Base-by-base conservation (phyloP, 139 green algal genomes). In the Penium margaritaceum region DNA sequence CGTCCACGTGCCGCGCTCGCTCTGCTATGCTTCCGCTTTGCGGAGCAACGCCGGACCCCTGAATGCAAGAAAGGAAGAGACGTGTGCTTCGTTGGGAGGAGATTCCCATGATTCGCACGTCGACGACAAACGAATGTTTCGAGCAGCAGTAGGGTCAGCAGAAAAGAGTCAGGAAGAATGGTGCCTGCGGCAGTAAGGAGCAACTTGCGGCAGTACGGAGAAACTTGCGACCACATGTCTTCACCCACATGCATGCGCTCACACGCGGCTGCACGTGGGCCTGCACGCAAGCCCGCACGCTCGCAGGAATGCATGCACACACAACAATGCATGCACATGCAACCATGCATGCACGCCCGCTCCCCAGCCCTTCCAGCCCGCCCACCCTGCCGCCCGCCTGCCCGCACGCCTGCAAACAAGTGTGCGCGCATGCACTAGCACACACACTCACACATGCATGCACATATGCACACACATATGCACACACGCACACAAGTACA, bases 1-100 rank as follows among this genome's bases (percentile, higher is more conserved):
- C 94, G 15, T 98, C 92, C 0, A 89, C 88, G 82, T 96, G 90
- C 58, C 87, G 88, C 0, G 94, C 94, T 3, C 92, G 85, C 66
- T 96, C 88, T 2, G 92, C 92, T 71, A 97, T 80, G 29, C 73
- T 57, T 30, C 84, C 70, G 44, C 6, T 81, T 9, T 30, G 47
- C 32, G 30, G 68, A 32, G 9, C 9, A 41, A 29, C 55, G 30
- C 36, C 30, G 55, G 37, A 64, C 9, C 35, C 12, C 9, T 41
- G 55, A 9, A 6, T 64, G 30, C 36, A 29, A 64, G 55, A 64
- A 64, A 64, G 55, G 12, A 51, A 51, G 41, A 51, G 12, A 12
- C 12, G 9, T 21, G 41, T 12, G 41, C 41, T 51, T 9, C 41
- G 41, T 51, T 51, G 41, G 12, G 41, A 9, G 12, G 41, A 12